A percentile compares a stretch with the other conserved stretches of the same genome.
phyloP scores from a whole-genome alignment of 164 flowering plant genomes.

The Paratinospora sagittata region DNA sequence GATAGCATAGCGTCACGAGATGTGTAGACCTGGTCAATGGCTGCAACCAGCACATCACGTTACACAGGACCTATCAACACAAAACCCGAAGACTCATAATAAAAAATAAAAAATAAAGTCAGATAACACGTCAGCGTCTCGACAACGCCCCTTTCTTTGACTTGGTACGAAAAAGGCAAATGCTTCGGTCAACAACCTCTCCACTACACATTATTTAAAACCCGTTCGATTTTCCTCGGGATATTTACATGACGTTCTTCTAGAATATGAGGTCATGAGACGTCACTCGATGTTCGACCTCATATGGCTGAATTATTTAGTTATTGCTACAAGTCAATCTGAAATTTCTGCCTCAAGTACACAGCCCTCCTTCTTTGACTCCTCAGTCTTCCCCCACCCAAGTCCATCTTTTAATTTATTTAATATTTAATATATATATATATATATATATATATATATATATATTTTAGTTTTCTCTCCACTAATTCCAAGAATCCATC shows the following conservation, averaged over 20 bases:
- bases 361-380: neutral
- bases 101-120: neutral
- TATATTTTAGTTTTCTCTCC: too few relatives aligned
- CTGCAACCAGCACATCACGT: neutral
- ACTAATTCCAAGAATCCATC: too few relatives aligned
- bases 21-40: too few relatives aligned
- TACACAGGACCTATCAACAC: neutral
- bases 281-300: too few relatives aligned
- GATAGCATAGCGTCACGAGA: neutral
- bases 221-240: too few relatives aligned
- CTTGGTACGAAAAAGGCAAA: neutral
- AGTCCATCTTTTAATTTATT: too few relatives aligned
- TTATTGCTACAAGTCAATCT: neutral
- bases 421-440: too few relatives aligned
- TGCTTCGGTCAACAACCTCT: slow-evolving; percentile 4
- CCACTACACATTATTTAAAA: neutral
- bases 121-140: neutral
- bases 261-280: too few relatives aligned
- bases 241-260: too few relatives aligned
- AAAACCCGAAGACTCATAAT: neutral
- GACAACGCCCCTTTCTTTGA: slow-evolving; percentile 6
- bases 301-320: neutral
- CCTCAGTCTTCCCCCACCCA: too few relatives aligned
- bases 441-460: too few relatives aligned
- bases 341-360: neutral